A percentile compares a stretch with the other conserved stretches of the same genome.
These are phyloP conservation scores for Musa itinerans DNA, from an alignment of 176 grass and related monocot genomes.

Conservation along the genomic window DNA sequence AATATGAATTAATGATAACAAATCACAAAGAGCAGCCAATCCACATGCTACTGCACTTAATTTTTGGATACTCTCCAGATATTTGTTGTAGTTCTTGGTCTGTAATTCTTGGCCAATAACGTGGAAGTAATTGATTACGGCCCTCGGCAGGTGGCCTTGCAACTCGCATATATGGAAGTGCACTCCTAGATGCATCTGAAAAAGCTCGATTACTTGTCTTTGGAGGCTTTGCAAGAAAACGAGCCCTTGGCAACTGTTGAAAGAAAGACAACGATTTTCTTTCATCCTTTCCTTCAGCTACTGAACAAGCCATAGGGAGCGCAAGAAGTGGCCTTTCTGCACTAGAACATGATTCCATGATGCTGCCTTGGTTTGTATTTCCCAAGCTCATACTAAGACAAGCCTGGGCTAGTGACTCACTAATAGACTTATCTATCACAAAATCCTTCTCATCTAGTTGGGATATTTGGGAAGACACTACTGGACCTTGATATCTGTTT, in stretches of 20 bases:
- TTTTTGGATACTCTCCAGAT: conserved; percentile 93
- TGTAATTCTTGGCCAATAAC: conserved; percentile 99
- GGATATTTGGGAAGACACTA: conserved; percentile 43
- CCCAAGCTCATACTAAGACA: conserved; percentile 77
- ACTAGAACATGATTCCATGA: conserved; percentile 42
- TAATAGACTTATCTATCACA: conserved; percentile 43
- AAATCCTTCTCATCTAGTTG: conserved; percentile 49
- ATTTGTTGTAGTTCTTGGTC: conserved; percentile 99
- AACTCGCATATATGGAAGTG: conserved; percentile 80
- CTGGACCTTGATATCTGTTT: conserved; percentile 54
- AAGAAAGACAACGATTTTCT: conserved; percentile 34
- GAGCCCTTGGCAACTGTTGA: conserved; percentile 63
- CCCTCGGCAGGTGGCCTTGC: conserved; percentile 91
- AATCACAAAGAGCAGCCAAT: not conserved
- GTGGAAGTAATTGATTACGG: conserved; percentile 88
- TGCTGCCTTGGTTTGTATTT: conserved; percentile 47
- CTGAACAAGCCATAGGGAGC: conserved; percentile 35
- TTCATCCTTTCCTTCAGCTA: conserved; percentile 53
- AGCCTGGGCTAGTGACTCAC: conserved; percentile 54
- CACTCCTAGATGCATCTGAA: conserved; percentile 63
- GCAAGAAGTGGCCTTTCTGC: conserved; percentile 39
- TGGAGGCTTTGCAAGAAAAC: conserved; percentile 47
- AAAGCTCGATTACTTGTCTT: conserved; percentile 40
- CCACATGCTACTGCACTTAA: not conserved
- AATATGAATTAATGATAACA: not conserved